phyloP scores from a whole-genome alignment of 352 stramenopile genomes.

The Phytophthora citricola region DNA sequence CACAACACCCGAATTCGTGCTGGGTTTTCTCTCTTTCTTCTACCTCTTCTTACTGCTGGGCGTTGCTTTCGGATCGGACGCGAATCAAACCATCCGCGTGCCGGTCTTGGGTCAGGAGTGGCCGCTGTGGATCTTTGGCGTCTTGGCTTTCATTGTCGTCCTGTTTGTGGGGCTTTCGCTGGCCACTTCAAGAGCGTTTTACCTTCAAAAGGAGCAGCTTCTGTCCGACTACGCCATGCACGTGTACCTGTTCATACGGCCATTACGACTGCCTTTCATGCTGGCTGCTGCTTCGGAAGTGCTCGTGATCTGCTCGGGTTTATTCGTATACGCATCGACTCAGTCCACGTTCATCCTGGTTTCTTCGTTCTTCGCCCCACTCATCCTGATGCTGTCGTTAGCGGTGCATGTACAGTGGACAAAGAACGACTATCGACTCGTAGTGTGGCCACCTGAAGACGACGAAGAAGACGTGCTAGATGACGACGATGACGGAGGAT shows the following conservation, averaged over 20 bases:
- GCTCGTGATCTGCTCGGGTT: conserved; percentile 79
- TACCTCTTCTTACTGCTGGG: conserved; percentile 86
- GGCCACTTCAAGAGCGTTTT: conserved; percentile 81
- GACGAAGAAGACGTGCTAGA: conserved; percentile 82
- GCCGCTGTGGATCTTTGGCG: conserved; percentile 88
- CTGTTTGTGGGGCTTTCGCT: conserved; percentile 78
- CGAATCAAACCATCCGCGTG: conserved; percentile 55
- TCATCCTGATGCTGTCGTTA: conserved; percentile 81
- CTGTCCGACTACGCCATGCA: conserved; percentile 79
- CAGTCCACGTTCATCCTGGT: conserved; percentile 82
- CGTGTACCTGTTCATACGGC: conserved; percentile 73
- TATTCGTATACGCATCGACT: conserved; percentile 85
- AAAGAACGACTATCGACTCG: conserved; percentile 85
- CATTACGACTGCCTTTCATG: conserved; percentile 80
- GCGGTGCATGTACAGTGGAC: conserved; percentile 80
- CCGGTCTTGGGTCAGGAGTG: conserved; percentile 70
- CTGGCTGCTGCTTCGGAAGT: conserved; percentile 79
- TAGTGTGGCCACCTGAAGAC: conserved; percentile 84
- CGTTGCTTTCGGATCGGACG: conserved; percentile 72
- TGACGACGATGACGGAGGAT: conserved; percentile 67
- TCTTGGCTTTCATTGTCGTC: conserved; percentile 84
- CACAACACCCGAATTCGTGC: conserved; percentile 83
- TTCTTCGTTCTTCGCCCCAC: conserved; percentile 72
- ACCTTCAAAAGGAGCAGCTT: conserved; percentile 80
- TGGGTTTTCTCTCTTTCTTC: conserved; percentile 87